Evolutionary conservation across 345 rosid species (phyloP).

Genomic region (Ceriops tagal): DNA sequence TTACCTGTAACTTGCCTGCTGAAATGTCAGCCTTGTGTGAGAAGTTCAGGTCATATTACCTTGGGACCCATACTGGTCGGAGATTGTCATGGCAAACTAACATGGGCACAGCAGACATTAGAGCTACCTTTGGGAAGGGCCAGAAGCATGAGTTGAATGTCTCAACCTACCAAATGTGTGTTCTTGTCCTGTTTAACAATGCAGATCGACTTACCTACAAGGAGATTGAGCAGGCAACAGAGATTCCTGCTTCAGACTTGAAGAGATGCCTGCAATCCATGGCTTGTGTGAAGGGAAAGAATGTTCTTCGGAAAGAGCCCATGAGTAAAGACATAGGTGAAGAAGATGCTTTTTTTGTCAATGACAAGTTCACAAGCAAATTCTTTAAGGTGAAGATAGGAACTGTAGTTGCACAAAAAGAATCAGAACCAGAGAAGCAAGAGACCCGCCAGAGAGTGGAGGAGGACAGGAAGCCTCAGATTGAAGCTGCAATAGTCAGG

Average conservation of each 20-base stretch:
- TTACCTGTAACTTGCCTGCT: conserved; percentile 81
- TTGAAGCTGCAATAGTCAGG: conserved; percentile 96
- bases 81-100: conserved; percentile 99
- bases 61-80: conserved; percentile 94
- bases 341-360: conserved; percentile 76
- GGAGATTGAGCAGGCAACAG: conserved; percentile 93
- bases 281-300: conserved; percentile 91
- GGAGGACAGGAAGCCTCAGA: conserved; percentile 97
- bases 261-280: conserved; percentile 90
- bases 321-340: conserved; percentile 94
- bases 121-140: conserved; percentile 86
- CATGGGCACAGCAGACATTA: conserved; percentile 97
- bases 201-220: conserved; percentile 77
- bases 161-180: conserved; percentile 98
- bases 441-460: conserved; percentile 98
- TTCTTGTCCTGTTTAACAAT: conserved; percentile 81
- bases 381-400: conserved; percentile 98
- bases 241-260: conserved; percentile 79
- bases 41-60: conserved; percentile 90
- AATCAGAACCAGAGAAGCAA: conserved; percentile 94
- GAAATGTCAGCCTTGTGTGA: conserved; percentile 86
- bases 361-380: conserved; percentile 89
- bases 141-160: conserved; percentile 98
- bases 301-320: conserved; percentile 92
- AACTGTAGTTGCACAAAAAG: conserved; percentile 97